A percentile compares a stretch with the other conserved stretches of the same genome.
These are phyloP conservation scores for Vachellia pachyceras DNA, from an alignment of 306 rosid genomes.

Conservation along the genomic window DNA sequence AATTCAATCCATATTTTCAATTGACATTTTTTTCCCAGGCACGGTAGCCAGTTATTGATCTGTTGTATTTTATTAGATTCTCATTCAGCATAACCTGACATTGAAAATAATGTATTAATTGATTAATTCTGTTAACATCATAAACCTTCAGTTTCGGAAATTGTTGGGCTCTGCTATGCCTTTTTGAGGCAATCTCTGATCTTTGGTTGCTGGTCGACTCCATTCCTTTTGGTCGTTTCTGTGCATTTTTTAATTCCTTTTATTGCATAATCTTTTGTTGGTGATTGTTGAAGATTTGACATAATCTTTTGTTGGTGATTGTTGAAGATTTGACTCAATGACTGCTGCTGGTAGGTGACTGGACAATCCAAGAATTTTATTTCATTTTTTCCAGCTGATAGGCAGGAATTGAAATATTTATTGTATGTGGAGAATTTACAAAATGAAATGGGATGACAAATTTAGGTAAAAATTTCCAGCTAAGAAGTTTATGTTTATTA, in stretches of 20 bases:
- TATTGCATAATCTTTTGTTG: background rate
- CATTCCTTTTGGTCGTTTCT: background rate
- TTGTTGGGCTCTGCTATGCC: constrained; percentile 15
- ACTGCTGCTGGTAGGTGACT: background rate
- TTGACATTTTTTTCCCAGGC: constrained; percentile 23
- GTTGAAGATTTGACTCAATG: constrained; percentile 10
- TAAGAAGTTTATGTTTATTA: background rate
- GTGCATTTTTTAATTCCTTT: constrained; percentile 10
- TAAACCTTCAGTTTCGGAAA: constrained; percentile 32
- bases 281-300: constrained; percentile 15
- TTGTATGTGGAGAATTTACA: background rate
- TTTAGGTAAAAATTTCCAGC: background rate
- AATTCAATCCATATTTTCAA: constrained; percentile 37
- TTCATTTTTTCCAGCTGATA: background rate
- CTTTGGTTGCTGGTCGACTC: constrained; percentile 19
- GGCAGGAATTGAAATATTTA: background rate
- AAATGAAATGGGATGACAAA: background rate
- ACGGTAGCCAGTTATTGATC: constrained; percentile 33
- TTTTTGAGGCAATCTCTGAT: constrained; percentile 19
- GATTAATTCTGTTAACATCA: constrained; percentile 38
- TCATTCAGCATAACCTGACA: background rate
- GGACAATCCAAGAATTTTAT: background rate
- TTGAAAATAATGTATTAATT: constrained; percentile 30
- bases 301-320: background rate
- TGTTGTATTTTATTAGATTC: constrained; percentile 49